Evolutionary conservation across 2,329 filamentous ascomycete genomes (phyloP).

Genomic region (Fonsecaea pugnacius): DNA sequence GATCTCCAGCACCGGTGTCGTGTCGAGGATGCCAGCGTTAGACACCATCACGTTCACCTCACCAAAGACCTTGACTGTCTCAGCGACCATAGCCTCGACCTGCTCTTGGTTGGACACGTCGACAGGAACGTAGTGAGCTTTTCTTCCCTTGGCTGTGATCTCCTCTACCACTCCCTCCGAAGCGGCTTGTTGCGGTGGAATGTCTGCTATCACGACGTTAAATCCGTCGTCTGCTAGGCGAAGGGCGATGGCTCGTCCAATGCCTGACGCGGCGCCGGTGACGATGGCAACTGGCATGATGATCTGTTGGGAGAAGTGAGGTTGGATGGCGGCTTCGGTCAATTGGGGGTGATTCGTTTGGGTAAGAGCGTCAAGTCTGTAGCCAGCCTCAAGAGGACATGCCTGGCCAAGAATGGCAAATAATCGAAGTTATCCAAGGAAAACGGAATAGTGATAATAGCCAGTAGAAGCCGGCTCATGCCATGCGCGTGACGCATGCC

Average conservation of each 20-base stretch:
- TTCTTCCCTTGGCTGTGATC: slow-evolving; percentile 13
- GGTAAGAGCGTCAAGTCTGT: no score
- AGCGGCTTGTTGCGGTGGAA: background rate
- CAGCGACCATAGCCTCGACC: slow-evolving; percentile 58
- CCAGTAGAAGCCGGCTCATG: no score
- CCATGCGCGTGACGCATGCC: no score
- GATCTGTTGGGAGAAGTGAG: no score
- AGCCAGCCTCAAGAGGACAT: no score
- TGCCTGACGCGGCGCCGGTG: slow-evolving; percentile 63
- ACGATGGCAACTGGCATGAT: slow-evolving; percentile 43
- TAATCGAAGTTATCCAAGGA: no score
- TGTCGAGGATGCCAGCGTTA: slow-evolving; percentile 65
- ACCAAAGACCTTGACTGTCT: slow-evolving; percentile 58
- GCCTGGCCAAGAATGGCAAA: no score
- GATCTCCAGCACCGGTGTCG: slow-evolving; percentile 60
- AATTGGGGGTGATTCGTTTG: no score
- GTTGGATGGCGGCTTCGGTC: no score
- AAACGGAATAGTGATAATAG: no score
- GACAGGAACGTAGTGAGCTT: slow-evolving; percentile 59
- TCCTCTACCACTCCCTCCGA: slow-evolving; percentile 7
- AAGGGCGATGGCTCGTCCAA: slow-evolving; percentile 57
- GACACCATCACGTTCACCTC: slow-evolving; percentile 59
- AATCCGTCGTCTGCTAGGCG: slow-evolving; percentile 59
- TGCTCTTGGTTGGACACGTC: slow-evolving; percentile 63
- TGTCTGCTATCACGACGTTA: slow-evolving; percentile 48